Base-by-base conservation (phyloP, 2,329 filamentous ascomycete genomes). In the Cordyceps cicadae region DNA sequence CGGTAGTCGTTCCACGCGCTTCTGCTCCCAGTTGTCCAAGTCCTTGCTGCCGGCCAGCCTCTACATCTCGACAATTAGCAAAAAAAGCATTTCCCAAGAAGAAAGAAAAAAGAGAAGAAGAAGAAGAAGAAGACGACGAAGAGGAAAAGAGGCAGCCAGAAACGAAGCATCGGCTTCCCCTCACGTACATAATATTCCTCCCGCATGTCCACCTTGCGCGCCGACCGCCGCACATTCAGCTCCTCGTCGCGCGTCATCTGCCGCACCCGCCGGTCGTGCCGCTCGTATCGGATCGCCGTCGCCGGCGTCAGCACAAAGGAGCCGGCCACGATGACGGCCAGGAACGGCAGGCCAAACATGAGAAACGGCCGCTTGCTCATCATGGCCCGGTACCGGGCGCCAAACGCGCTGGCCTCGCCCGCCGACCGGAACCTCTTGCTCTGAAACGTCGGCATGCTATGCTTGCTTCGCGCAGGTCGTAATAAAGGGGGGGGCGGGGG, bases 11-110 rank as follows among this genome's bases (percentile, higher is more conserved):
- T 96, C 86, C 12, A 97, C 92, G 58, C 95, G 86, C 76, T 94
- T 95, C 76, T 97, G 94, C 73, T 97, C 93, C 94, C 94, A 99
- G 70, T 91, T 84, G 69, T 99, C 93, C 63, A 97, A 77, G 71
- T 97, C 94, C 74, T 95, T 96, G 58, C 43, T 43, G 37, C 90
- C 89, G 90, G 79, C 66, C 49, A 71, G 65, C 59, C 69, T 68
- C 71, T 73, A 62, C n/a, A 8, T 32, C 39, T 51, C 32, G 26
- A 2, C 21, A 3, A 14, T 59, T 52, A 59, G 56, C 48, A 54
- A 41, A 26, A 8, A 14, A 24, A n/a, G n/a, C n/a, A n/a, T n/a
- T n/a, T n/a, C n/a, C n/a, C n/a, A n/a, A n/a, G n/a, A n/a, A n/a
- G n/a, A n/a, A 26, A 5, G 11, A 48, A 26, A 14, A 48, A 24